Conservation (phyloP, 371 early-diverging fungal species). For the Smittium culicis region DNA sequence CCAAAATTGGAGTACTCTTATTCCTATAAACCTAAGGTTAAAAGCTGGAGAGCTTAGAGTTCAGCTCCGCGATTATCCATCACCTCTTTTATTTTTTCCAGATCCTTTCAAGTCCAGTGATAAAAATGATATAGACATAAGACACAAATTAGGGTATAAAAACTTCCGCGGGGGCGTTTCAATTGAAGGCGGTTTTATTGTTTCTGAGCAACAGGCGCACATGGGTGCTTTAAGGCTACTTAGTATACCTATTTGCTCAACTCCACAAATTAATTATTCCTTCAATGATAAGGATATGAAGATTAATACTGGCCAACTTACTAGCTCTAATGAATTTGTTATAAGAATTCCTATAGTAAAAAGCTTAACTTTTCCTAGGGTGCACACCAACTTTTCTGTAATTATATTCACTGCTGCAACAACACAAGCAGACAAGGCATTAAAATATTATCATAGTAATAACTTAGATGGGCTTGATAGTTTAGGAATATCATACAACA, state of each 20-base stretch:
- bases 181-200: constrained; percentile 26
- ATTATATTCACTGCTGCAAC: constrained; percentile 15
- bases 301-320: constrained; percentile 15
- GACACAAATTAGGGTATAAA: constrained; percentile 16
- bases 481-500: neutral
- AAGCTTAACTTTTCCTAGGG: constrained; percentile 28
- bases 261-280: constrained; percentile 10
- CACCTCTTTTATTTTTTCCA: constrained; percentile 32
- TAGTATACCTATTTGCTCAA: constrained; percentile 24
- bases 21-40: constrained; percentile 25
- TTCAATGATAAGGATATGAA: neutral
- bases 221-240: constrained; percentile 27
- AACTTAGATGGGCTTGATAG: neutral
- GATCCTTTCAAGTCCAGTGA: constrained; percentile 18
- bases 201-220: constrained; percentile 29
- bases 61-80: constrained; percentile 32
- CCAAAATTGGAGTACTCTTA: constrained; percentile 28
- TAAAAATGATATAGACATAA: neutral
- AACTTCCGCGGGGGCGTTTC: constrained; percentile 25
- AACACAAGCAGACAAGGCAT: constrained; percentile 7
- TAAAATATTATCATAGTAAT: too few relatives aligned
- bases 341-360: constrained; percentile 22
- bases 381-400: constrained; percentile 6
- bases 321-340: constrained; percentile 15
- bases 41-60: constrained; percentile 28